Evolutionary conservation across 2,329 filamentous ascomycete genomes (phyloP).

Genomic region (Nemania diffusa): DNA sequence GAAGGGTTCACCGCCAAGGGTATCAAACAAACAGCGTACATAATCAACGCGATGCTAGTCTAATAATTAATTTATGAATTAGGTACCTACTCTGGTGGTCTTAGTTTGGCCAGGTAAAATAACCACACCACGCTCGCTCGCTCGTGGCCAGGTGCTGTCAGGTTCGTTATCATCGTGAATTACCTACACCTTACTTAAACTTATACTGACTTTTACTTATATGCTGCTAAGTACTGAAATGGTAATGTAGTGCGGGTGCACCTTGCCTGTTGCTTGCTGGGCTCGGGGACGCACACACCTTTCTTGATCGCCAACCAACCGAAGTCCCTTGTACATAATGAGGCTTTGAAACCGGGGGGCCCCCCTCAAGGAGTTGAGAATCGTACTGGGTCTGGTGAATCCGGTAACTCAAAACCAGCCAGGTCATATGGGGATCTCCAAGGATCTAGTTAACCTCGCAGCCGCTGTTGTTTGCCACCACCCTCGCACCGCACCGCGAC

Average conservation of each 20-base stretch:
- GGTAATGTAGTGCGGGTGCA: slow-evolving; percentile 4
- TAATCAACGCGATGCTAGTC: slow-evolving; percentile 4
- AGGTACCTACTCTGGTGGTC: background rate
- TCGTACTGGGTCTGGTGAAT: slow-evolving; percentile 20
- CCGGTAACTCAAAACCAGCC: slow-evolving; percentile 31
- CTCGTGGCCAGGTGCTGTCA: background rate
- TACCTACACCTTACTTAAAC: too few relatives aligned
- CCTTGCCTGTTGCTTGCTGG: slow-evolving; percentile 15
- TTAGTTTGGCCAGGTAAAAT: background rate
- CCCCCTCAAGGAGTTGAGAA: slow-evolving; percentile 28
- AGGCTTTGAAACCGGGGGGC: slow-evolving; percentile 35
- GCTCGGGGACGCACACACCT: slow-evolving; percentile 18
- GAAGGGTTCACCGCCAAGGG: slow-evolving; percentile 37
- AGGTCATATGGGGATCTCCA: slow-evolving; percentile 32
- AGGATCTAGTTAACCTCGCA: slow-evolving; percentile 27
- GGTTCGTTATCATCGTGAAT: slow-evolving; percentile 6
- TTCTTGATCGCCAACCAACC: slow-evolving; percentile 27
- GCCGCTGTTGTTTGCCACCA: slow-evolving; percentile 24
- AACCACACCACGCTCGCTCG: too few relatives aligned
- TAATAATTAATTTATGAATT: background rate
- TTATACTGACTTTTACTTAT: too few relatives aligned
- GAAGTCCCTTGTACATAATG: slow-evolving; percentile 32
- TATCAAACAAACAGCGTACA: slow-evolving; percentile 30
- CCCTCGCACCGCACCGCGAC: too few relatives aligned
- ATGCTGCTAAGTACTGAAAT: slow-evolving; percentile 3